Evolutionary conservation across 2,329 filamentous ascomycete species (phyloP), one percentile per base, ranked within the genome.

Genomic region (Fusarium guadeloupense): DNA sequence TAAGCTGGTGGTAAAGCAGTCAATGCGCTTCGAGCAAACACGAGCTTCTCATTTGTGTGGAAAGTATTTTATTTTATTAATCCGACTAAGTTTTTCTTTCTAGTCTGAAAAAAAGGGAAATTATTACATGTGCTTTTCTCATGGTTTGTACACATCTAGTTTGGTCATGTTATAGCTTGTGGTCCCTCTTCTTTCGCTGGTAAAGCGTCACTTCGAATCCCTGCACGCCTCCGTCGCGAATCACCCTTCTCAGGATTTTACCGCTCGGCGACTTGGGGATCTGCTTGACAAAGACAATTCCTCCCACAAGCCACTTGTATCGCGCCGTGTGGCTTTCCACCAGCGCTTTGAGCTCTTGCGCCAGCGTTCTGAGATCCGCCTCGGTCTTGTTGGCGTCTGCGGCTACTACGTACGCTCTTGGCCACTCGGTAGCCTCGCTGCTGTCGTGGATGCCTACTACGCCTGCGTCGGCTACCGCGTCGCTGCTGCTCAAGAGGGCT

Each of bases 251-350:
- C 45, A 82, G 62, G 31, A 82, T 80, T 73, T 82, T 82, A 1
- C 80, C 80, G 37, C 78, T 81, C 3, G 86, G 83, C 56, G 89
- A 91, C 77, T 90, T 92, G n/a, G 90, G 89, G 26, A 93, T 87
- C 12, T 78, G 77, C 28, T 89, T 83, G 5, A 90, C 78, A 69
- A 92, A 91, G 10, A 81, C 76, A n/a, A 93, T 83, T 2, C 90
- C 90, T 0, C 89, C 90, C 6, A 85, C 86, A 58, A 92, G 79
- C 71, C 85, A 83, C 76, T 93, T 93, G 70, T 88, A 85, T 57
- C 76, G 80, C 0, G 86, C 83, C 23, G 89, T 84, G 41, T 83
- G 82, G 68, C 81, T 78, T 43, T 86, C 83, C 46, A 90, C 81
- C 72, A 85, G 84, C 16, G 72, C 71, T 66, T 83, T 80, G 41